Percentiles rank a stretch among this genome's conserved stretches.
phyloP scores from a whole-genome alignment of 179 eudicot genomes.

The Beta lomatogona region DNA sequence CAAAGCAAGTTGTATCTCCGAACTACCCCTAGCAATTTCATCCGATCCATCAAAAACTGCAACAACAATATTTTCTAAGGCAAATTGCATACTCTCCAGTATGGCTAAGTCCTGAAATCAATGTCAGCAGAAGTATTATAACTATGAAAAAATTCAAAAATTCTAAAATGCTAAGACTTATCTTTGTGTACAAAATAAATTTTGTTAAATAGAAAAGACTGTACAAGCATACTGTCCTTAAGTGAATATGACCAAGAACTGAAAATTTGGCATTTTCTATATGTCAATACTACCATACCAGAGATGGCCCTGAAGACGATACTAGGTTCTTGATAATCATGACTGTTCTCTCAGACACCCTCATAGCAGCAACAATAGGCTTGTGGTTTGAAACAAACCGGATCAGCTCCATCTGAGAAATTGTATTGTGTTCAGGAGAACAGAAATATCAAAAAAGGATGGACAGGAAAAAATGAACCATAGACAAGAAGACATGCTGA shows the following conservation, averaged over 20 bases:
- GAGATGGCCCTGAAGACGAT: slow-evolving; percentile 59
- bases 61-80: slow-evolving; percentile 68
- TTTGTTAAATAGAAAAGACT: neutral
- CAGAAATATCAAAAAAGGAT: neutral
- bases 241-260: neutral
- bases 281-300: slow-evolving; percentile 42
- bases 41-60: slow-evolving; percentile 78
- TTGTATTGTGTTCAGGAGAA: neutral
- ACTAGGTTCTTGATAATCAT: slow-evolving; percentile 49
- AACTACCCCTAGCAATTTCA: slow-evolving; percentile 49
- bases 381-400: slow-evolving; percentile 71
- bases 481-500: neutral
- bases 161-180: neutral
- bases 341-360: slow-evolving; percentile 65
- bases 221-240: neutral
- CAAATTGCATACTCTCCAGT: slow-evolving; percentile 91
- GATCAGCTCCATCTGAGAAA: slow-evolving; percentile 79
- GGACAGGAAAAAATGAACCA: neutral
- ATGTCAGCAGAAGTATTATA: neutral
- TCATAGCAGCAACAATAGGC: slow-evolving; percentile 77
- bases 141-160: neutral
- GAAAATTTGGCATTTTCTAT: neutral
- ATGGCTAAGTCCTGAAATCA: slow-evolving; percentile 64
- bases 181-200: neutral
- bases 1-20: slow-evolving; percentile 60